Evolutionary conservation across 2,329 filamentous ascomycete genomes (phyloP), one percentile per base, ranked within the genome.

Genomic region (Zymoseptoria ardabiliae): DNA sequence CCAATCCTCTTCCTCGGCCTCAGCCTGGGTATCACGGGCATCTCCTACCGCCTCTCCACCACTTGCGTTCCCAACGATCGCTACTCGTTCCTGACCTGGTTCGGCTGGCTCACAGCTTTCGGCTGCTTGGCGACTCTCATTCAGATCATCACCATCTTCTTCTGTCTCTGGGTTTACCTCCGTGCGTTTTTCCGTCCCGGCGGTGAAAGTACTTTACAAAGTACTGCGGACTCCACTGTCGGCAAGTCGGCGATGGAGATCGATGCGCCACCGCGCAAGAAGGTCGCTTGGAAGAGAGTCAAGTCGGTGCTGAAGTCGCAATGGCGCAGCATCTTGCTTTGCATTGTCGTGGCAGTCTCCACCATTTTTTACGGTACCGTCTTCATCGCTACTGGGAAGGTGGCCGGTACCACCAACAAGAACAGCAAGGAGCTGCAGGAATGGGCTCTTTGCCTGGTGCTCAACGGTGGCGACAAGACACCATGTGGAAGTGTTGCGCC

Each of bases 121-220:
- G 63, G 66, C 1, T 65, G 63, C 8, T 41, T 68, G 4, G 70
- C 73, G 4, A 69, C 75, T 20, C 23, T 74, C 7, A 54, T 75
- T 3, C 73, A 75, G 53, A 56, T 65, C 1, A 59, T 65, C 1
- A 76, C 74, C 2, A 73, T 69, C 7, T 63, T 61, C 0, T 76
- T 75, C 61, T 75, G 74, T 58, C 58, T 74, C 10, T 72, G 65
- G 51, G 65, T 75, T 4, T 75, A 73, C 59, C 28, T 73, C 8
- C 63, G 60, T 23, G 65, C 62, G 5, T 41, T 60, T 13, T 53
- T 58, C 19, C 61, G 23, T 92, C 35, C 35, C 17, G 35, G 35
- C 35, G 97, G 74, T 96, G 97, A 64, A 96, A 91, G 78, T 97
- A 93, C 93, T 90, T 97, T 73, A 81, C 93, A 30, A 84, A 91